Evolutionary conservation across 2,329 filamentous ascomycete species (phyloP).

Genomic region (Trichoderma sp.): DNA sequence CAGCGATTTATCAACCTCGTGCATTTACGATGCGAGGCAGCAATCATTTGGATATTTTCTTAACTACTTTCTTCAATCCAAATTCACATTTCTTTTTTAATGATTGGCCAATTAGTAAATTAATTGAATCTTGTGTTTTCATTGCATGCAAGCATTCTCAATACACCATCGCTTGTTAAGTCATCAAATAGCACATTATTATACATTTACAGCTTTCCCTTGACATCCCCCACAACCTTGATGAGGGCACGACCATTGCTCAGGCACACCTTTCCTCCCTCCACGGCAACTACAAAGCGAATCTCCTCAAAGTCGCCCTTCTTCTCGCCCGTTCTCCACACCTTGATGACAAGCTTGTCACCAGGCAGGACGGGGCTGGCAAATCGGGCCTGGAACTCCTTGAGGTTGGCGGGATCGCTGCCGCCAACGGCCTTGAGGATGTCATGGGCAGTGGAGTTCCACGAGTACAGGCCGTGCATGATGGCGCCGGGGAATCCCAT

Average conservation of each 20-base stretch:
- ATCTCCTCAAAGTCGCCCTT: slow-evolving; percentile 76
- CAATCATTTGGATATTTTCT: neutral
- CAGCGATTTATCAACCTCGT: neutral
- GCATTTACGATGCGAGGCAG: neutral
- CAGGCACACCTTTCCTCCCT: slow-evolving; percentile 79
- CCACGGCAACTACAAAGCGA: slow-evolving; percentile 75
- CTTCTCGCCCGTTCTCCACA: slow-evolving; percentile 73
- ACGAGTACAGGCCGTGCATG: slow-evolving; percentile 86
- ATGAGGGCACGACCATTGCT: slow-evolving; percentile 84
- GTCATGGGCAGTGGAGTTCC: slow-evolving; percentile 76
- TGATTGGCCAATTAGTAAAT: neutral
- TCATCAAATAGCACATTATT: slow-evolving; percentile 11
- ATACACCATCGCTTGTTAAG: neutral
- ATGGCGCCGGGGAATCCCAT: slow-evolving; percentile 92
- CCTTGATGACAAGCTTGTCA: slow-evolving; percentile 77
- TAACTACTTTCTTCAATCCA: neutral
- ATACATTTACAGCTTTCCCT: slow-evolving; percentile 61
- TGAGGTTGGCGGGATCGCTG: slow-evolving; percentile 77
- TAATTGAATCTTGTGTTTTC: neutral
- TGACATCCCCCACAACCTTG: slow-evolving; percentile 58
- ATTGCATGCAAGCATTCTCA: neutral
- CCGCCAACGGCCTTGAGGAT: slow-evolving; percentile 73
- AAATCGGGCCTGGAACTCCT: slow-evolving; percentile 87
- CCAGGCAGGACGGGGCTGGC: slow-evolving; percentile 81
- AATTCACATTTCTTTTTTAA: neutral